phyloP scores from a whole-genome alignment of 139 green algal genomes.

The Chlorella sp. region DNA sequence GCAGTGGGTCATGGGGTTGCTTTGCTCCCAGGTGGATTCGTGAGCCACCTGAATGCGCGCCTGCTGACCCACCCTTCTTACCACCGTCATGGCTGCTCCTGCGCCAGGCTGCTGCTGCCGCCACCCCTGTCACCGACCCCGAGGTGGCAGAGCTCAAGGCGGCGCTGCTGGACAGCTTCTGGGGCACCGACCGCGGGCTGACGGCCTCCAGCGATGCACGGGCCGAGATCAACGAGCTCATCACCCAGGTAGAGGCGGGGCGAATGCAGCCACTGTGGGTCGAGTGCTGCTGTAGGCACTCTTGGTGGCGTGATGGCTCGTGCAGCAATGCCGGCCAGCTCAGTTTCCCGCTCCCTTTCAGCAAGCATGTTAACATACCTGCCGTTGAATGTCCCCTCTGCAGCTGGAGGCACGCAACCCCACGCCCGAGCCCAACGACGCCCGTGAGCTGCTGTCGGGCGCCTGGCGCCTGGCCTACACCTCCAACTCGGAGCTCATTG shows the following conservation, averaged over 20 bases:
- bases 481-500: slow-evolving; percentile 83
- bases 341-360: no score
- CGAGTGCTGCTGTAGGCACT: no score
- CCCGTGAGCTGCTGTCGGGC: slow-evolving; percentile 64
- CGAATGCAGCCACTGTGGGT: no score
- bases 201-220: slow-evolving; percentile 71
- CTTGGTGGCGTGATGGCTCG: no score
- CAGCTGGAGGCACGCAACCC: slow-evolving; percentile 94
- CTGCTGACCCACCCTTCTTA: no score
- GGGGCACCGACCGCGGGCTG: slow-evolving; percentile 87
- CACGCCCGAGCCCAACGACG: slow-evolving; percentile 75
- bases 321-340: no score
- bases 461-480: slow-evolving; percentile 94
- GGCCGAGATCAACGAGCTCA: slow-evolving; percentile 93
- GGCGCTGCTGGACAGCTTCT: slow-evolving; percentile 88
- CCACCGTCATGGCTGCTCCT: no score
- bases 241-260: slow-evolving; percentile 51
- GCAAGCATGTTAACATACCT: neutral
- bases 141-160: slow-evolving; percentile 62
- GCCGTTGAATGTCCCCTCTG: neutral
- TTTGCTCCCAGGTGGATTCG: no score
- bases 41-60: no score
- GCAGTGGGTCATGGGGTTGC: no score
- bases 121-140: neutral
- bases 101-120: neutral